Evolutionary conservation across 1,284 basidiomycete species (phyloP).

Genomic region (Fomitopsis palustris): DNA sequence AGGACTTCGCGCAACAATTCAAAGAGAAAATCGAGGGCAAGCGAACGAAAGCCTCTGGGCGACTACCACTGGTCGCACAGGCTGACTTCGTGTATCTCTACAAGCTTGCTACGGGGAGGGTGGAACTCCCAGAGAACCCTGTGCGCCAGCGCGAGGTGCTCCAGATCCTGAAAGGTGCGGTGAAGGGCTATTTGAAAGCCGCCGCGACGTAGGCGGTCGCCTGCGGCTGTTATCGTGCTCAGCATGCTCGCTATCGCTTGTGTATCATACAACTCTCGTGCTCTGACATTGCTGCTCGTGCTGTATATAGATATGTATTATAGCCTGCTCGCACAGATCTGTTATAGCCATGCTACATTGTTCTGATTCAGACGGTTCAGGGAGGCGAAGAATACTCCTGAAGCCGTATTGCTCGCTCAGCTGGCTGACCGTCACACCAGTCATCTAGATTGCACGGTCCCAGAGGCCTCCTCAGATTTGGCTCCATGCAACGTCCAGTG

Average conservation of each 20-base stretch:
- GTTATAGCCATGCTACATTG: too few relatives aligned
- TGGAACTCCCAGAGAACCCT: slow-evolving; percentile 47
- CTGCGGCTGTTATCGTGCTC: neutral
- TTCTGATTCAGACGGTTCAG: too few relatives aligned
- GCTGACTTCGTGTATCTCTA: slow-evolving; percentile 84
- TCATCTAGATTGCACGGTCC: too few relatives aligned
- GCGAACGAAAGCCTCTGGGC: slow-evolving; percentile 52
- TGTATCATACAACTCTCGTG: slow-evolving; percentile 4
- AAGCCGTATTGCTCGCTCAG: too few relatives aligned
- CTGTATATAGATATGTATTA: slow-evolving; percentile 3
- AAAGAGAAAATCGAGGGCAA: slow-evolving; percentile 69
- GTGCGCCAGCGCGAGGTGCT: slow-evolving; percentile 52
- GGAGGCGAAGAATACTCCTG: too few relatives aligned
- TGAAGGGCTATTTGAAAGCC: slow-evolving; percentile 23
- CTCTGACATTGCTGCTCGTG: slow-evolving; percentile 1
- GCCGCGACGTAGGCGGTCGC: neutral
- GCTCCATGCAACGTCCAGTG: too few relatives aligned
- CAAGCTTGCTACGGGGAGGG: slow-evolving; percentile 50
- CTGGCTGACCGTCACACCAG: too few relatives aligned
- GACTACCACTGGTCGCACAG: slow-evolving; percentile 74
- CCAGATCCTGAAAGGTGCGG: slow-evolving; percentile 48
- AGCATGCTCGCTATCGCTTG: neutral
- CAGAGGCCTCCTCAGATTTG: too few relatives aligned
- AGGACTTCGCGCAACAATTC: slow-evolving; percentile 85
- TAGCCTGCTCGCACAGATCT: neutral